phyloP scores from a whole-genome alignment of 306 rosid genomes.

The Phaseolus lunatus region DNA sequence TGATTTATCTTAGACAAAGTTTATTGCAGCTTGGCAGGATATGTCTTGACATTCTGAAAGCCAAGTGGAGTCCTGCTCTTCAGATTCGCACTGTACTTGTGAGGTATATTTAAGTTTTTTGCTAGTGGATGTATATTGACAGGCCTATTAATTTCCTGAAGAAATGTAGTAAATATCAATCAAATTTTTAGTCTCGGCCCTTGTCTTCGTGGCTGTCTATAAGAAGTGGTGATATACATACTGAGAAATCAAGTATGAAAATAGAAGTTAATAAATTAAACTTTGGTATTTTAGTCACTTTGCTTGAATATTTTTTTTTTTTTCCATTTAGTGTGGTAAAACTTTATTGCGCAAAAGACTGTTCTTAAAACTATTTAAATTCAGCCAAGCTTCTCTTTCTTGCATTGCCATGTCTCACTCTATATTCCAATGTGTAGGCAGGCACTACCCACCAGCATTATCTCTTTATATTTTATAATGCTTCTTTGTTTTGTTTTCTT shows the following conservation, averaged over 20 bases:
- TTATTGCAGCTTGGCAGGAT: conserved; percentile 83
- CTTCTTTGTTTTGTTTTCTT: conserved; percentile 45
- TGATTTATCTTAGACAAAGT: conserved; percentile 32
- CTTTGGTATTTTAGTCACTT: conserved; percentile 9
- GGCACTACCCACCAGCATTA: conserved; percentile 56
- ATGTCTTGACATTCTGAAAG: conserved; percentile 93
- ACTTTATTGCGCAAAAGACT: not conserved
- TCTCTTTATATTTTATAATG: conserved; percentile 20
- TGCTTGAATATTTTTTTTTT: not conserved
- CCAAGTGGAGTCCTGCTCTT: conserved; percentile 94
- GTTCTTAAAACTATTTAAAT: not conserved
- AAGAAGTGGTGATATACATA: no score
- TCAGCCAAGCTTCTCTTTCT: conserved; percentile 41
- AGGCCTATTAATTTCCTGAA: conserved; percentile 15
- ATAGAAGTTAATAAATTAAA: not conserved
- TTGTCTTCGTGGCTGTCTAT: no score
- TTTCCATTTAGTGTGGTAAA: not conserved
- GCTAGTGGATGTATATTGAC: not conserved
- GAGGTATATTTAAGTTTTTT: conserved; percentile 60
- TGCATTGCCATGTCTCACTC: conserved; percentile 40
- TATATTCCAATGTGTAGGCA: conserved; percentile 48
- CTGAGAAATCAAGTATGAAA: no score
- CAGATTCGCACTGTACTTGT: conserved; percentile 92
- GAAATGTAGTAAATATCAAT: conserved; percentile 28
- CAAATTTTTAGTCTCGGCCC: no score